Base-by-base conservation (phyloP, 192 early-diverging fungal genomes). In the Coemansia sp. region DNA sequence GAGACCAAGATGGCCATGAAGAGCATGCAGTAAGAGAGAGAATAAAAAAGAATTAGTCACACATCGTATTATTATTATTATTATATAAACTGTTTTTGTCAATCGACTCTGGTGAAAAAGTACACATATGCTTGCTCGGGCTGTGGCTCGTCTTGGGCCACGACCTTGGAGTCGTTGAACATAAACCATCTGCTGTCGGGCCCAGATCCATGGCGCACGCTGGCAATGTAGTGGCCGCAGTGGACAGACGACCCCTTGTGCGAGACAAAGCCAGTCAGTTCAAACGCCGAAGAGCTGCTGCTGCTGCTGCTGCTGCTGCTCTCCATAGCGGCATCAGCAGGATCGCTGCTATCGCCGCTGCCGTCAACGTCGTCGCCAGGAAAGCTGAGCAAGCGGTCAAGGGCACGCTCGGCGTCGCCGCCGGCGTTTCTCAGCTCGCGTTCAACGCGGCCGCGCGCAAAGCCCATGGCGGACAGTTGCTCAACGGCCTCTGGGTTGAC, bases 121-220 rank as follows among this genome's bases (percentile, higher is more conserved):
- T 88, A 91, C 42, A 89, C 76, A 53, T 92, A 92, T 8, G 85
- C 87, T 48, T 87, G 86, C 21, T 79, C 86, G 10, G 84, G 61
- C 62, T 88, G 83, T 0, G 88, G 85, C 22, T 76, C 67, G 8
- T 85, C 75, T 38, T 89, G 86, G 32, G 70, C 77, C 6, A 90
- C 97, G 8, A 97, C 97, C 78, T 92, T 95, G 63, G 94, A 85
- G 76, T 99, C 97, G 77, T 99, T 99, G 80, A 90, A 96, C 57
- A 99, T 74, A 54, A 89, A 85, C 97, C 97, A 99, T 36, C 73
- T 59, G 38, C 74, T 65, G 32, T 82, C 84, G n/a, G 85, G 19
- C 29, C 67, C 82, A 2, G 60, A 27, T 19, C 71, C 72, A 35
- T 76, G 73, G 50, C 83, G 83, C 39, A 95, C 81, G 55, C 92